Conservation (phyloP, 345 rosid species). For the Aurinia saxatilis region DNA sequence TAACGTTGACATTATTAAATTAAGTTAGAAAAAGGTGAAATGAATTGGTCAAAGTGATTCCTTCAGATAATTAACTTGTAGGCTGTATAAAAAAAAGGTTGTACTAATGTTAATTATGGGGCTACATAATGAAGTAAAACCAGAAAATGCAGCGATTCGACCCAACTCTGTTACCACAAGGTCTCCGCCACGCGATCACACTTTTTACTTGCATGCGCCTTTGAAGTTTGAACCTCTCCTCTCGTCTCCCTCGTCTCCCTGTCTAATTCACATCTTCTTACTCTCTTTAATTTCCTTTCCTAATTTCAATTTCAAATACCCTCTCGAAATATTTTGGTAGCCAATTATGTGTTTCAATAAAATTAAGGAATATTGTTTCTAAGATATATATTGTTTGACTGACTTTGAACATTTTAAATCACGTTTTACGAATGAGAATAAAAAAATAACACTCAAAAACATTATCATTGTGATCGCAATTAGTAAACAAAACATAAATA, state of each 20-base stretch:
- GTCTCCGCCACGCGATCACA: conserved; percentile 56
- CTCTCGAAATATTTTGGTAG: conserved; percentile 8
- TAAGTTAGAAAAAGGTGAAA: not conserved
- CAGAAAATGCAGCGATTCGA: conserved; percentile 78
- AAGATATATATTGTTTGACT: too few relatives aligned
- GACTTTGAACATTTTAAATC: too few relatives aligned
- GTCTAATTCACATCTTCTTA: conserved; percentile 19
- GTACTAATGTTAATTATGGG: conserved; percentile 2
- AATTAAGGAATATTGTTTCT: too few relatives aligned
- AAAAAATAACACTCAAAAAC: too few relatives aligned
- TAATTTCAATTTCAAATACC: too few relatives aligned
- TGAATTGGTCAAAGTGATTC: not conserved
- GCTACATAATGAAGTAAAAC: not conserved
- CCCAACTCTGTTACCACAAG: conserved; percentile 52
- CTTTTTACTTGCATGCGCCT: conserved; percentile 43
- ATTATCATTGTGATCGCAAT: too few relatives aligned
- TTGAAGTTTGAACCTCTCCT: conserved; percentile 3
- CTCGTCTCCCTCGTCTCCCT: not conserved
- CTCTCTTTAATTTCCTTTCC: too few relatives aligned
- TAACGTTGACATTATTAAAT: conserved; percentile 2
- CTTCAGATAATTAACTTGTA: not conserved
- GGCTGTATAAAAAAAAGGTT: not conserved
- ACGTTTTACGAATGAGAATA: too few relatives aligned
- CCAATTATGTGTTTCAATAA: not conserved
- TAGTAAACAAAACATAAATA: too few relatives aligned